Evolutionary conservation across 2,329 filamentous ascomycete genomes (phyloP), one percentile per base, ranked within the genome.

Genomic region (Clarireedia homoeocarpa): DNA sequence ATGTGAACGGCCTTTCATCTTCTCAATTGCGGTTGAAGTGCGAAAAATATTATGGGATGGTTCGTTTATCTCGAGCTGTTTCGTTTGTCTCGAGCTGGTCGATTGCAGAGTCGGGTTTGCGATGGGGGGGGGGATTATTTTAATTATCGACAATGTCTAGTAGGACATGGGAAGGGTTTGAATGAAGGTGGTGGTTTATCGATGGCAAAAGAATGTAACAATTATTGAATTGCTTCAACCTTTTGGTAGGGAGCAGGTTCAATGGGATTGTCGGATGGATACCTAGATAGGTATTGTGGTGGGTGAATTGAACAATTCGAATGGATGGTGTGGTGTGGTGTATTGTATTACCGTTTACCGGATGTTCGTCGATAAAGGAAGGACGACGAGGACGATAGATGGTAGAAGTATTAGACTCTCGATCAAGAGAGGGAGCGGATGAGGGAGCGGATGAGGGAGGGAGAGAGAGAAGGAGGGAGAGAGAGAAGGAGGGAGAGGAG

Each of bases 1-100:
- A 55, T 53, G 51, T 63, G 63, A 52, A 50, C 65, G 65, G 53
- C 53, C 61, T 60, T 63, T 62, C 62, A 67, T 67, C 55, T 53
- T 53, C 12, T 7, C 7, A 27, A 14, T 12, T 27, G 7, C 10
- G 42, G 27, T 40, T 26, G 36, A 51, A 45, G 9, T n/a, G 27
- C 6, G 12, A 2, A 24, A 48, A 15, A 30, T 12, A 34, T 48
- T 39, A 48, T 20, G 15, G 14, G 23, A 49, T 23, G 23, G n/a
- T 17, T 17, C 38, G 10, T 48, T 39, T 39, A 6, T 27, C 7
- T 27, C 27, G 27, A 30, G 10, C 10, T 15, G 24, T 12, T 48
- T n/a, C 39, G 12, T 49, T 39, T 27, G 2, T 30, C 9, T 30
- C 27, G 27, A 30, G 4, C 10, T 15, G 24, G n/a, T 48, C 7